These are phyloP conservation scores for Populus alba DNA, from an alignment of 345 rosid species.

Conservation along the genomic window DNA sequence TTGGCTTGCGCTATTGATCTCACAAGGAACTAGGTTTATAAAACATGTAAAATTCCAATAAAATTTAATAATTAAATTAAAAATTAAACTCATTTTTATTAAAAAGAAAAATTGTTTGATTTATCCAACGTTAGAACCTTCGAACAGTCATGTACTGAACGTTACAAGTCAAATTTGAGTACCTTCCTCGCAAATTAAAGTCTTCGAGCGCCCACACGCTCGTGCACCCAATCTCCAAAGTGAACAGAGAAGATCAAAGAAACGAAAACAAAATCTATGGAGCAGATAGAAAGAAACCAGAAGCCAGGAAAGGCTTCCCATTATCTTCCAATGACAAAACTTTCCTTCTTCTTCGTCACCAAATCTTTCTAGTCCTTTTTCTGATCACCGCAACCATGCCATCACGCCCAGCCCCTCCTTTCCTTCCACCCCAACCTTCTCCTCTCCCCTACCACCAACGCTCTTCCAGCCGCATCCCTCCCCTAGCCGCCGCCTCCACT, in stretches of 20 bases:
- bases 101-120: no score
- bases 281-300: background rate
- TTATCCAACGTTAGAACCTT: no score
- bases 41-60: no score
- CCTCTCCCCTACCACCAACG: slow-evolving; percentile 23
- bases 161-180: no score
- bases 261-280: background rate
- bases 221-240: background rate
- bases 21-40: no score
- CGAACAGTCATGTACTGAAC: no score
- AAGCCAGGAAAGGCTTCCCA: background rate
- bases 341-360: background rate
- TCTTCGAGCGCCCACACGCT: background rate
- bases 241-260: background rate
- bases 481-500: slow-evolving; percentile 36
- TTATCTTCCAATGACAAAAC: background rate
- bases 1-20: no score
- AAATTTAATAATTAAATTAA: no score
- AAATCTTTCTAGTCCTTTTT: background rate
- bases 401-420: slow-evolving; percentile 38
- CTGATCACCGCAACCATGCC: slow-evolving; percentile 35
- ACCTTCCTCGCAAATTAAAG: no score
- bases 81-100: no score
- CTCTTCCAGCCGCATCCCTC: slow-evolving; percentile 41
- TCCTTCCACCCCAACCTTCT: background rate